A percentile compares a stretch with the other conserved stretches of the same genome.
These are phyloP conservation scores for Nicotiana knightiana DNA, from an alignment of 257 asterid genomes.

Conservation along the genomic window DNA sequence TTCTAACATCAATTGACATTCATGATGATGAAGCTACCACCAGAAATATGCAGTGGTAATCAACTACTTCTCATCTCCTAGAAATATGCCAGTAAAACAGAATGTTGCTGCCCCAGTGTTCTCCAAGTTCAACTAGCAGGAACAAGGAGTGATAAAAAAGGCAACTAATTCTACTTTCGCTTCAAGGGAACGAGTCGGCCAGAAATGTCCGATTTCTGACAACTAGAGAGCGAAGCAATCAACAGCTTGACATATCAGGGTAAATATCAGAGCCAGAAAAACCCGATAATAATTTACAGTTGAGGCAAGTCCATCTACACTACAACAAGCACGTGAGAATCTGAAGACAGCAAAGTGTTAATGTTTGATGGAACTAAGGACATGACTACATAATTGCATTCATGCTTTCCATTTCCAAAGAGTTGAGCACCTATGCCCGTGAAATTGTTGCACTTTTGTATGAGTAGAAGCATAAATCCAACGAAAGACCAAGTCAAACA, in stretches of 20 bases:
- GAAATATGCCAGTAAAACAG: background rate
- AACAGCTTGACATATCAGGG: background rate
- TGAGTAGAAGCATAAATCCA: background rate
- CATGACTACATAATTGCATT: background rate
- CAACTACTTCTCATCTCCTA: background rate
- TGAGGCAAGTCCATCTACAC: background rate
- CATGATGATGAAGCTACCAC: background rate
- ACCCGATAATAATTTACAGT: background rate
- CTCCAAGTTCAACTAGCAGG: background rate
- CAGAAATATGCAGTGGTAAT: background rate
- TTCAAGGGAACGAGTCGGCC: constrained; percentile 12
- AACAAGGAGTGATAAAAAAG: background rate
- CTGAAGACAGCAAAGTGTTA: background rate
- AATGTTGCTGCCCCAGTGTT: constrained; percentile 4
- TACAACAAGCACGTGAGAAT: background rate
- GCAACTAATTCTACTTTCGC: constrained; percentile 5
- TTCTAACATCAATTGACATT: background rate
- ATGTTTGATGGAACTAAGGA: background rate
- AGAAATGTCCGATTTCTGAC: background rate
- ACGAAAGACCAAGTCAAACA: background rate
- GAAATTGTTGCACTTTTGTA: background rate
- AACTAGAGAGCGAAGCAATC: constrained; percentile 1
- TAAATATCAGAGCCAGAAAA: background rate
- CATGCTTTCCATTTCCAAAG: background rate
- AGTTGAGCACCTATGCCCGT: too few relatives aligned